Evolutionary conservation across 257 asterid genomes (phyloP).

Genomic region (Rehmannia glutinosa): DNA sequence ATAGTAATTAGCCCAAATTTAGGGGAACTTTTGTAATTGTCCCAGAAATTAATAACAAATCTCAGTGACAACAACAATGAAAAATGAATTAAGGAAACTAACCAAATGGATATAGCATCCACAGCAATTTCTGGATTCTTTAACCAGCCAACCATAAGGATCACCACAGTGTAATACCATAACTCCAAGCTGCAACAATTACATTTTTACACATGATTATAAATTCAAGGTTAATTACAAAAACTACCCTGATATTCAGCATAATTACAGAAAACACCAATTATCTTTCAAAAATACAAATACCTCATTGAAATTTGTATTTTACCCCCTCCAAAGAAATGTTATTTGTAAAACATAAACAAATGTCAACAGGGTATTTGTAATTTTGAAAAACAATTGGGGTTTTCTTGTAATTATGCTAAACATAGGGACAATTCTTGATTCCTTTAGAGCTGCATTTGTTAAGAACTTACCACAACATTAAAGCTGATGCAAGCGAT

Average conservation of each 20-base stretch:
- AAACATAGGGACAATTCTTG: not conserved
- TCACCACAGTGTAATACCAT: slow-evolving; percentile 70
- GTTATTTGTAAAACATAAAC: no score
- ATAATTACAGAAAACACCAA: no score
- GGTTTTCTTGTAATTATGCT: not conserved
- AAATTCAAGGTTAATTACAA: not conserved
- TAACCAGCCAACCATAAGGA: slow-evolving; percentile 80
- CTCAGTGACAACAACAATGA: not conserved
- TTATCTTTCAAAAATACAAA: no score
- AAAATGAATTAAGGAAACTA: slow-evolving; percentile 8
- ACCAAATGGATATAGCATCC: slow-evolving; percentile 82
- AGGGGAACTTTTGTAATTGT: no score
- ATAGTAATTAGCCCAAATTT: no score
- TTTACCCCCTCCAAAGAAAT: no score
- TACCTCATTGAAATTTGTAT: no score
- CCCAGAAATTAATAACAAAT: no score
- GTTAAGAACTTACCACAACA: slow-evolving; percentile 83
- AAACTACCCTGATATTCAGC: not conserved
- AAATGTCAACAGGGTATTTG: no score
- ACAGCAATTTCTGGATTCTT: slow-evolving; percentile 76
- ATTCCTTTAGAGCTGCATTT: no score
- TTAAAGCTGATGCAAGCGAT: slow-evolving; percentile 83
- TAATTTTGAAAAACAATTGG: no score
- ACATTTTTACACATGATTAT: not conserved
- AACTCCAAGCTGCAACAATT: slow-evolving; percentile 61